Base-by-base conservation (phyloP, 208 protist species). In the Balamuthia mandrillaris region DNA sequence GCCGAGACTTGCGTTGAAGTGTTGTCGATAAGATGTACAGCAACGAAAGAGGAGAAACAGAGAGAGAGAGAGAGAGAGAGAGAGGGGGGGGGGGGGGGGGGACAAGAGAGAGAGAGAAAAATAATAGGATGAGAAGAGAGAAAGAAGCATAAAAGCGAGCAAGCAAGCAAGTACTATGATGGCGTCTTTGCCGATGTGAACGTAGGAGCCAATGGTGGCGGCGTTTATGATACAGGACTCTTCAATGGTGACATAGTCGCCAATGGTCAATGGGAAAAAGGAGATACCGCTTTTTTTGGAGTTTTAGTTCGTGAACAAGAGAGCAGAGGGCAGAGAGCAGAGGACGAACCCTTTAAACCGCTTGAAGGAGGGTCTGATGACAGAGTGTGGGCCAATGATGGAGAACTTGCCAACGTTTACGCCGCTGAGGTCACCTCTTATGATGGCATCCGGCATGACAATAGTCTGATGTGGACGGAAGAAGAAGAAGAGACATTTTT, bases 111-210 rank as follows among this genome's bases (percentile, higher is more conserved):
- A n/a, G n/a, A n/a, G n/a, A n/a, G n/a, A n/a, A n/a, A n/a, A n/a
- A n/a, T n/a, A n/a, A n/a, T n/a, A n/a, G n/a, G n/a, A n/a, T n/a
- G n/a, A n/a, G n/a, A n/a, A n/a, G n/a, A n/a, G n/a, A n/a, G n/a
- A n/a, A n/a, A n/a, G n/a, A n/a, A n/a, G n/a, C n/a, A n/a, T n/a
- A n/a, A n/a, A n/a, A n/a, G n/a, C n/a, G n/a, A n/a, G n/a, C n/a
- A n/a, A n/a, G n/a, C n/a, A 35, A 63, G 60, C 86, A 92, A n/a
- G 60, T 87, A 92, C 89, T 52, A 92, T 87, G 29, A 92, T 74
- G 61, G 58, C 56, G 60, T 85, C 86, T 7, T 89, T 90, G 37
- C 90, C 90, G 51, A 92, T 90, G 37, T 88, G 81, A 37, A 92
- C 90, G 66, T 91, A 85, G 41, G 88, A 91, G 45, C 90, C 90